These are phyloP conservation scores for Candida adriatica DNA, from an alignment of 805 yeast genomes.

Conservation along the genomic window DNA sequence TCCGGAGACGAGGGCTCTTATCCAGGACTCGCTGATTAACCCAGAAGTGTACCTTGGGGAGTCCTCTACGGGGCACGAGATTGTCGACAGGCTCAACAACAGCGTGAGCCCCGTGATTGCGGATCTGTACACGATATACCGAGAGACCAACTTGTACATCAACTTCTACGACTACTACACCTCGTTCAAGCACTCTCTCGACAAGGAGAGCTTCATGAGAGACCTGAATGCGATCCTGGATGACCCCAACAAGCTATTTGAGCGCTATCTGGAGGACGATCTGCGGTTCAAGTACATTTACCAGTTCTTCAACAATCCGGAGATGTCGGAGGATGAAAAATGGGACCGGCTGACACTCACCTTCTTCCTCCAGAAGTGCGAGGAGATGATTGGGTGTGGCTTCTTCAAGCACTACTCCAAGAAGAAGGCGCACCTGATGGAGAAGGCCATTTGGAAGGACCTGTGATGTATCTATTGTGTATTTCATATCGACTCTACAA, in stretches of 20 bases:
- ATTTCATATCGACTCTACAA: neutral
- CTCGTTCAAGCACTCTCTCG: slow-evolving; percentile 52
- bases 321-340: slow-evolving; percentile 27
- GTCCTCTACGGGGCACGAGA: slow-evolving; percentile 11
- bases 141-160: slow-evolving; percentile 69
- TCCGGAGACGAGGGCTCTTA: slow-evolving; percentile 36
- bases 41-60: slow-evolving; percentile 27
- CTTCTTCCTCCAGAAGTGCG: slow-evolving; percentile 69
- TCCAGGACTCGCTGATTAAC: slow-evolving; percentile 35
- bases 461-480: slow-evolving; percentile 1
- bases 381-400: slow-evolving; percentile 66
- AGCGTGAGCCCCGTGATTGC: slow-evolving; percentile 45
- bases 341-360: slow-evolving; percentile 64
- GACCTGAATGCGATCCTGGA: slow-evolving; percentile 20
- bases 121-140: slow-evolving; percentile 57
- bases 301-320: slow-evolving; percentile 23
- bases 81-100: slow-evolving; percentile 25
- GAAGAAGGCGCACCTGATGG: slow-evolving; percentile 57
- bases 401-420: slow-evolving; percentile 46
- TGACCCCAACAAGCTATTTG: slow-evolving; percentile 13
- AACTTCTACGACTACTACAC: slow-evolving; percentile 62
- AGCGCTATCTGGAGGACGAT: slow-evolving; percentile 19
- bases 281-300: slow-evolving; percentile 23
- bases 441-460: slow-evolving; percentile 67
- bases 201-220: slow-evolving; percentile 22